Evolutionary conservation across 1,284 basidiomycete genomes (phyloP).

Genomic region (Testicularia cyperi): DNA sequence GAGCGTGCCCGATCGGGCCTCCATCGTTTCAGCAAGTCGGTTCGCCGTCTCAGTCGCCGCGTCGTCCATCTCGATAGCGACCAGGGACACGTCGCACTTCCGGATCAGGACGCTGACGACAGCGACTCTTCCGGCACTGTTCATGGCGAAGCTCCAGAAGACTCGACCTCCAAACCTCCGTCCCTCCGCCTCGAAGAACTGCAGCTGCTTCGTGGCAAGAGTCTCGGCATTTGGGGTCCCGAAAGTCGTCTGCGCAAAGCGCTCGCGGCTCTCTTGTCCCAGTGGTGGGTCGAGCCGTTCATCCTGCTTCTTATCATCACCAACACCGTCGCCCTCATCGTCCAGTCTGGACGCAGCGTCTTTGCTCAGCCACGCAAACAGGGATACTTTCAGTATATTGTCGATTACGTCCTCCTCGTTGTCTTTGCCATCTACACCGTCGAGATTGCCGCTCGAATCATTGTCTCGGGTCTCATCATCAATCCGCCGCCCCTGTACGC

Average conservation of each 20-base stretch:
- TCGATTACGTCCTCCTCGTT: conserved; percentile 78
- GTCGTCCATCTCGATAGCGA: conserved; percentile 73
- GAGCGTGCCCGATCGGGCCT: conserved; percentile 32
- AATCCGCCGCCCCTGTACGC: conserved; percentile 67
- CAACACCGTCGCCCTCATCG: conserved; percentile 78
- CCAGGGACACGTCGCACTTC: conserved; percentile 30
- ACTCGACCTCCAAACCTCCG: neutral
- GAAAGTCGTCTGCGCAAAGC: conserved; percentile 45
- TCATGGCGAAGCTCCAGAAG: neutral
- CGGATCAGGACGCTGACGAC: conserved; percentile 32
- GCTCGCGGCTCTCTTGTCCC: conserved; percentile 18
- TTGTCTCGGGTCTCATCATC: conserved; percentile 85
- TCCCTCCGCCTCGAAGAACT: conserved; percentile 5
- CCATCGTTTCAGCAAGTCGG: conserved; percentile 40
- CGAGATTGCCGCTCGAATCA: conserved; percentile 83
- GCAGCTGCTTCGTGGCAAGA: conserved; percentile 70
- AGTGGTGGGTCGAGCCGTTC: conserved; percentile 80
- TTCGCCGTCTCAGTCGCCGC: conserved; percentile 74
- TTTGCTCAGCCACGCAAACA: conserved; percentile 62
- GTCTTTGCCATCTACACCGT: conserved; percentile 87
- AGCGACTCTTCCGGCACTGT: conserved; percentile 24
- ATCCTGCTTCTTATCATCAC: conserved; percentile 81
- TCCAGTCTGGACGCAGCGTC: conserved; percentile 70
- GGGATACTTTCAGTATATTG: conserved; percentile 85
- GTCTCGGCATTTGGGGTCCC: conserved; percentile 76